Conservation (phyloP, 345 rosid species). For the Dipteronia sinensis region DNA sequence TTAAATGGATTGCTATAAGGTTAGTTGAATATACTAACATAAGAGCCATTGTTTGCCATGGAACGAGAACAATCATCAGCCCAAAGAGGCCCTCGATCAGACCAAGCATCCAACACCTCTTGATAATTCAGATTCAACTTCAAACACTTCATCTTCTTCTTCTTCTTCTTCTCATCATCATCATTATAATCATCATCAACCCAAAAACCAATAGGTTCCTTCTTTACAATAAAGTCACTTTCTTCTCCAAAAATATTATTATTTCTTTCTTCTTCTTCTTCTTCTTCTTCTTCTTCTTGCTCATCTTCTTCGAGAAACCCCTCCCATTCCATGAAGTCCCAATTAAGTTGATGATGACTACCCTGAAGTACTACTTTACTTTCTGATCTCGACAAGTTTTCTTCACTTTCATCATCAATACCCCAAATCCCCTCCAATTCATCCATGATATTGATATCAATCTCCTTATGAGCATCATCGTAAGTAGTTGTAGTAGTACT, state of each 20-base stretch:
- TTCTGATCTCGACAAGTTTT: neutral
- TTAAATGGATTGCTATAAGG: neutral
- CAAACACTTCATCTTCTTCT: conserved; percentile 38
- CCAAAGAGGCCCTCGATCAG: conserved; percentile 50
- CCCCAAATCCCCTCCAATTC: conserved; percentile 39
- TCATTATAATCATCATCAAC: conserved; percentile 22
- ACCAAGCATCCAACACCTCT: conserved; percentile 74
- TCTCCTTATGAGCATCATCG: conserved; percentile 7
- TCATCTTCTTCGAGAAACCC: conserved; percentile 29
- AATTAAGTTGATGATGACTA: conserved; percentile 21
- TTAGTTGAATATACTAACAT: conserved; percentile 44
- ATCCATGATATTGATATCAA: conserved; percentile 24
- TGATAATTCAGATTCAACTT: conserved; percentile 75
- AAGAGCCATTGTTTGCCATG: conserved; percentile 31
- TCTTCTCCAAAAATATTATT: conserved; percentile 21
- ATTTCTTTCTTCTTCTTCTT: neutral
- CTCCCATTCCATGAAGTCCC: conserved; percentile 48
- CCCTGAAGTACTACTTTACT: neutral
- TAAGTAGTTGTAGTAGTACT: neutral
- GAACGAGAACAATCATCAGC: conserved; percentile 39
- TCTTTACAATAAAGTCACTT: conserved; percentile 22
- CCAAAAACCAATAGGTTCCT: conserved; percentile 36
- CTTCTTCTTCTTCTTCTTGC: conserved; percentile 29
- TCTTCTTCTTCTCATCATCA: conserved; percentile 29
- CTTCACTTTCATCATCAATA: conserved; percentile 23